Base-by-base conservation (phyloP, 2,329 filamentous ascomycete species). In the Aureobasidium lini region DNA sequence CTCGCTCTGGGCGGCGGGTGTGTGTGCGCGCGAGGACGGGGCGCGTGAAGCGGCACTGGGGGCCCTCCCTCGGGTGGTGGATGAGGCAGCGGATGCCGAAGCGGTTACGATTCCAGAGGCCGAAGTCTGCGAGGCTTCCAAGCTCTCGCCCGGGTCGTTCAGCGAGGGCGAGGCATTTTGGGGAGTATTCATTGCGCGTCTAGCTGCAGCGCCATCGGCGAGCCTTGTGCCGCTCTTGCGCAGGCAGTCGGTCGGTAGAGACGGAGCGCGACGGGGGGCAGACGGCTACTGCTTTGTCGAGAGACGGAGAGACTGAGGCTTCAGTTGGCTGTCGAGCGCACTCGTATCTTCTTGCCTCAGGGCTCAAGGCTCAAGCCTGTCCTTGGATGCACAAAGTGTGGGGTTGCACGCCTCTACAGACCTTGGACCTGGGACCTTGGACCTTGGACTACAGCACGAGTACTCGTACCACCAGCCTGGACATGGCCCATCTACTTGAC, bases 1-100 rank as follows among this genome's bases (percentile, higher is more conserved):
- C 28, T 73, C 71, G 65, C 67, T 69, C 70, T 66, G 75, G 68
- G 66, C 68, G 65, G 67, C 74, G 36, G 75, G 75, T 44, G 76
- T 77, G 66, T 75, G 72, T 47, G 72, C 74, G 61, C 76, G 73
- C 57, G 76, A 72, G 32, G 76, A 76, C 10, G 71, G 69, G 67
- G 73, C 73, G 61, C 71, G 74, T 34, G 67, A 63, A 43, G 75
- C 72, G 39, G 71, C 67, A 54, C 75, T 78, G 64, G 76, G 70
- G 37, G 76, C 76, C 62, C 77, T 69, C 43, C 77, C 77, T 61
- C 77, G 72, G 59, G 72, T 76, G 62, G 75, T 68, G 59, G 74
- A 75, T 49, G 73, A 70, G 31, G 57, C 16, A 4, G 32, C 37
- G 3, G 46, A 16, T 11, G n/a, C 29, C 37, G 57, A 52, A 15